Base-by-base conservation (phyloP, 2,329 filamentous ascomycete species). In the Paecilomyces variotii region DNA sequence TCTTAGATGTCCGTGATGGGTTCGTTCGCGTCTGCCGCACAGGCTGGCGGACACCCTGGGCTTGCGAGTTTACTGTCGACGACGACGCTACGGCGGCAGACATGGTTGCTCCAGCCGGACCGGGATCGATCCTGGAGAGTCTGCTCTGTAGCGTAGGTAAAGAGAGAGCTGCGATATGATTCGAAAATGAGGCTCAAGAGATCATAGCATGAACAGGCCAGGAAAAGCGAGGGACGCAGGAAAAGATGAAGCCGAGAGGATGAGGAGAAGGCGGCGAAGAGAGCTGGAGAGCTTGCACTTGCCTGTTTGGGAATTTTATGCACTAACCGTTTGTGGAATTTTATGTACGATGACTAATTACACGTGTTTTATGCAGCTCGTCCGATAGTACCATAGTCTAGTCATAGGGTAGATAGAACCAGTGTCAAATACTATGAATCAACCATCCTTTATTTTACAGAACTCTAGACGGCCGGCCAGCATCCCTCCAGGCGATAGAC, bases 11-110 rank as follows among this genome's bases (percentile, higher is more conserved):
- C 63, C 78, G 72, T n/a, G 74, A 74, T 34, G 78, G 77, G 62
- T 80, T 80, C 53, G 76, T 79, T 49, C 78, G 76, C 57, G 78
- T 80, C 64, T 79, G 76, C 57, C 78, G 76, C 61, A 68, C 64
- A n/a, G 71, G 70, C 60, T 74, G 72, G 52, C 73, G 72, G 55
- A 67, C 60, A 55, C 62, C 68, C 58, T 67, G 65, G 57, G 65
- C 65, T 62, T 71, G 68, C 56, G 68, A 62, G 57, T 64, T 66
- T 51, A 61, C 60, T 49, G 68, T 67, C 53, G 70, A 65, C 28
- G 68, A 67, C 53, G 70, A 65, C 28, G 67, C 61, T 55, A 68
- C 64, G 59, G 66, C 64, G 59, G 57, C 62, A 54, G 69, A 70
- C 64, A 66, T 67, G 61, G 62, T 52, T 55, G 60, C 60, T 39